Evolutionary conservation across 2,329 filamentous ascomycete species (phyloP).

Genomic region (Thyridium curvatum): DNA sequence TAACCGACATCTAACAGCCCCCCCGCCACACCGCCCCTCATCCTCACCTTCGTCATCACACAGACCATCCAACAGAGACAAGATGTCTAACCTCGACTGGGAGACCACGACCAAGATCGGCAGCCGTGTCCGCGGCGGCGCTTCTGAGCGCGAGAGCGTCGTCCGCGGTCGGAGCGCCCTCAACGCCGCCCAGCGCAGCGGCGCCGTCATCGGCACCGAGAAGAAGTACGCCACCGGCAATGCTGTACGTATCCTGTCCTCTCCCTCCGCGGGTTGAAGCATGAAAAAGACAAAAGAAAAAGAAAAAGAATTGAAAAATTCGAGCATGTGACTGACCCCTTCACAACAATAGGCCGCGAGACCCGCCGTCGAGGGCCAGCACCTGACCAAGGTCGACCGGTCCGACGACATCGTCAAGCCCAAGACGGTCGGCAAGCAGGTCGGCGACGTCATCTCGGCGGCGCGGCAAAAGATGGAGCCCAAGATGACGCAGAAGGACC

Average conservation of each 20-base stretch:
- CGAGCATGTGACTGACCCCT: not conserved
- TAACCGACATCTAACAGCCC: not conserved
- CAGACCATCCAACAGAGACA: conserved; percentile 37
- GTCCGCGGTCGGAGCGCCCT: conserved; percentile 76
- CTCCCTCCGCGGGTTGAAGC: not conserved
- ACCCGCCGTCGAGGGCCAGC: conserved; percentile 73
- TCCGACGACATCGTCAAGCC: conserved; percentile 96
- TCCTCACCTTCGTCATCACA: not conserved
- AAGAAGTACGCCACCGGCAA: conserved; percentile 85
- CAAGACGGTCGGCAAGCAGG: conserved; percentile 74
- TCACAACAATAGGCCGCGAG: conserved; percentile 35
- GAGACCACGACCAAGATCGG: conserved; percentile 89
- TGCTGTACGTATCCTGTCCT: conserved; percentile 50
- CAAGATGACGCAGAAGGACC: conserved; percentile 91
- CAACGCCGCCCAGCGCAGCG: conserved; percentile 82
- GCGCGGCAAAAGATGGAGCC: conserved; percentile 76
- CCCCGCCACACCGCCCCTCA: conserved; percentile 6
- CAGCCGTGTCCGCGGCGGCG: conserved; percentile 69
- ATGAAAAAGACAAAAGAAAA: not conserved
- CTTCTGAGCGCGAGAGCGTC: conserved; percentile 71
- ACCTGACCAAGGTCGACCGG: conserved; percentile 95
- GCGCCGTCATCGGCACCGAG: conserved; percentile 73
- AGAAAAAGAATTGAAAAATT: not conserved
- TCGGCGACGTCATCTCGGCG: conserved; percentile 77
- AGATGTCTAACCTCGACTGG: conserved; percentile 68